phyloP scores from a whole-genome alignment of 768 basidiomycete species.

The Auriscalpium microsporum region DNA sequence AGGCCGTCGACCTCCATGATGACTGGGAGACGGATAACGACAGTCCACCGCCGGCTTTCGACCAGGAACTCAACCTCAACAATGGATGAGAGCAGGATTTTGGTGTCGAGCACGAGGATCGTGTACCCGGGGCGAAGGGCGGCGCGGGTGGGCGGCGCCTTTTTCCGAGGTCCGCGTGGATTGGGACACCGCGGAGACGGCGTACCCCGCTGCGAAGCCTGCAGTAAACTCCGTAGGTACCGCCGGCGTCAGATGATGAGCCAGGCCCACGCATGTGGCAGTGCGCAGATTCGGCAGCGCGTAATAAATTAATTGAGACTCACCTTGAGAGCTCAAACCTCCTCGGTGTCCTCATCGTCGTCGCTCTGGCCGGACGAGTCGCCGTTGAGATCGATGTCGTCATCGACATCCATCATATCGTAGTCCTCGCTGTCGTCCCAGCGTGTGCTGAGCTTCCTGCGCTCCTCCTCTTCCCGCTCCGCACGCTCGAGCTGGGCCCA shows the following conservation, averaged over 20 bases:
- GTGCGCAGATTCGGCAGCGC: constrained; percentile 1
- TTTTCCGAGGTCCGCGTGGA: constrained; percentile 20
- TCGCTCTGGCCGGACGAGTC: constrained; percentile 34
- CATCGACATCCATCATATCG: constrained; percentile 59
- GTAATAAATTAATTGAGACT: constrained; percentile 8
- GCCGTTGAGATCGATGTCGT: constrained; percentile 41
- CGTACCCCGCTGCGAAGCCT: constrained; percentile 31
- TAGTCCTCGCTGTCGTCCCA: constrained; percentile 49
- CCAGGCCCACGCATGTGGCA: constrained; percentile 9
- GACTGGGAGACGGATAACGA: constrained; percentile 88
- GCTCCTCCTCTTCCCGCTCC: constrained; percentile 63
- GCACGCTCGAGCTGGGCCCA: constrained; percentile 67
- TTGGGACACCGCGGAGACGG: constrained; percentile 18
- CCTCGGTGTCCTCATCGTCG: constrained; percentile 60
- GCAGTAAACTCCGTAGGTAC: constrained; percentile 63
- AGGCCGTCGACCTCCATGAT: constrained; percentile 98
- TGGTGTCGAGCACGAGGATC: constrained; percentile 88
- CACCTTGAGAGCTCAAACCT: constrained; percentile 79
- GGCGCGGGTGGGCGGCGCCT: constrained; percentile 27
- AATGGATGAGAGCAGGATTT: constrained; percentile 83
- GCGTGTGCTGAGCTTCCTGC: constrained; percentile 48
- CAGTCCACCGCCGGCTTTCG: constrained; percentile 76
- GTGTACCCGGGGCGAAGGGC: constrained; percentile 78
- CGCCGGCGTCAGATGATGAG: constrained; percentile 38
- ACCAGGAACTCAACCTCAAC: constrained; percentile 60